phyloP scores from a whole-genome alignment of 208 protist species.

The Naegleria fowleri region DNA sequence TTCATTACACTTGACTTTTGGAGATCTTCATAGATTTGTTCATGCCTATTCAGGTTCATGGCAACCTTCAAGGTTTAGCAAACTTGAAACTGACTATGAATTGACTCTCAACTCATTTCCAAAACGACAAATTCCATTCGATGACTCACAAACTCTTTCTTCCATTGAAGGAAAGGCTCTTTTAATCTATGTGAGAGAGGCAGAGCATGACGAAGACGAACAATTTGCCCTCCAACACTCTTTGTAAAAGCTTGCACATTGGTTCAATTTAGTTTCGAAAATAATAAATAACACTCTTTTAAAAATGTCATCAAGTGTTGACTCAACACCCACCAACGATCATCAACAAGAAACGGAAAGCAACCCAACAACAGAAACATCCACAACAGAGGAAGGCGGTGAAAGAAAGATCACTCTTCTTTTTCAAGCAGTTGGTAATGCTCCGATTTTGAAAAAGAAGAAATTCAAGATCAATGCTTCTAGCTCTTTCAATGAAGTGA shows the following conservation, averaged over 20 bases:
- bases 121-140: neutral
- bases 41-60: neutral
- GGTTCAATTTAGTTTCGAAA: too few relatives aligned
- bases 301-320: neutral
- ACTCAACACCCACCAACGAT: neutral
- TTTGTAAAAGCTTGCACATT: neutral
- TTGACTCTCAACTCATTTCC: neutral
- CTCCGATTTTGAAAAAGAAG: conserved; percentile 7
- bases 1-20: neutral
- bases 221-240: neutral
- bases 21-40: neutral
- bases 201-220: neutral
- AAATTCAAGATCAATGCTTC: neutral
- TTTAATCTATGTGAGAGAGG: neutral
- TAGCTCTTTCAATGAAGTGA: neutral
- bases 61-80: neutral
- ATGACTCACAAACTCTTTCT: neutral
- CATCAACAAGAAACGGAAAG: neutral
- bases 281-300: too few relatives aligned
- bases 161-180: neutral
- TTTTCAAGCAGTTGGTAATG: neutral
- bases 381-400: neutral
- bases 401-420: neutral
- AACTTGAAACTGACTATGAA: neutral
- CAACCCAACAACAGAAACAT: neutral